These are phyloP conservation scores for Nectriaceae sp. DNA, from an alignment of 2,329 filamentous ascomycete species.

Conservation along the genomic window DNA sequence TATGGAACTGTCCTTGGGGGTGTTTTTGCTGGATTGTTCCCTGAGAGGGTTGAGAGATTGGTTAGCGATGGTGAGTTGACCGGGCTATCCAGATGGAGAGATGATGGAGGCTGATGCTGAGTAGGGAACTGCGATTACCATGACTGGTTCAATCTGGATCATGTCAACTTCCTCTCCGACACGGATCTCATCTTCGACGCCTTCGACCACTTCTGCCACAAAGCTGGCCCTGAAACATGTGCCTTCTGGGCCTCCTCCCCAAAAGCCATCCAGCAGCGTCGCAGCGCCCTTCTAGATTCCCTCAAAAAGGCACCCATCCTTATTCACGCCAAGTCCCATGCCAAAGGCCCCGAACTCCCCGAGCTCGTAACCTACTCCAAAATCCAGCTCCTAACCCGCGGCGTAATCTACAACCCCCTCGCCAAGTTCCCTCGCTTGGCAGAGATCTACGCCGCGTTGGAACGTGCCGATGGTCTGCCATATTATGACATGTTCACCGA, in stretches of 20 bases:
- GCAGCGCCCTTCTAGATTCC: constrained; percentile 40
- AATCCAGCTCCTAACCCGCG: constrained; percentile 45
- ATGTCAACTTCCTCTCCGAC: constrained; percentile 52
- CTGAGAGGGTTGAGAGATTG: constrained; percentile 50
- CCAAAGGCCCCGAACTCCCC: constrained; percentile 42
- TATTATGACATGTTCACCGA: constrained; percentile 39
- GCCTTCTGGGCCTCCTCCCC: constrained; percentile 43
- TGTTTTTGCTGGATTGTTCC: constrained; percentile 54
- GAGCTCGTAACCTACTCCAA: constrained; percentile 53
- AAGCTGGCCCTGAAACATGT: constrained; percentile 51
- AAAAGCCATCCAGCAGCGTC: constrained; percentile 39
- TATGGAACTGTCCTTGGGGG: constrained; percentile 56
- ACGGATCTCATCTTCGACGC: constrained; percentile 54
- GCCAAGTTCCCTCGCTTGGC: constrained; percentile 45
- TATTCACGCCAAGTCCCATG: constrained; percentile 32
- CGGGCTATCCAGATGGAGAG: not conserved
- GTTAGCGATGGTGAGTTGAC: constrained; percentile 49
- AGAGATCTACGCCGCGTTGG: constrained; percentile 43
- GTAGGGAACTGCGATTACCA: constrained; percentile 53
- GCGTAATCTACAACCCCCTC: constrained; percentile 48
- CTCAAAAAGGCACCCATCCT: constrained; percentile 47
- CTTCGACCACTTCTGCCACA: constrained; percentile 56
- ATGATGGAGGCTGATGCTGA: not conserved
- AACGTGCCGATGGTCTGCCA: constrained; percentile 44
- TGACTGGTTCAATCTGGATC: constrained; percentile 51